phyloP scores from a whole-genome alignment of 2,329 filamentous ascomycete species.

The Drechslera avenae region DNA sequence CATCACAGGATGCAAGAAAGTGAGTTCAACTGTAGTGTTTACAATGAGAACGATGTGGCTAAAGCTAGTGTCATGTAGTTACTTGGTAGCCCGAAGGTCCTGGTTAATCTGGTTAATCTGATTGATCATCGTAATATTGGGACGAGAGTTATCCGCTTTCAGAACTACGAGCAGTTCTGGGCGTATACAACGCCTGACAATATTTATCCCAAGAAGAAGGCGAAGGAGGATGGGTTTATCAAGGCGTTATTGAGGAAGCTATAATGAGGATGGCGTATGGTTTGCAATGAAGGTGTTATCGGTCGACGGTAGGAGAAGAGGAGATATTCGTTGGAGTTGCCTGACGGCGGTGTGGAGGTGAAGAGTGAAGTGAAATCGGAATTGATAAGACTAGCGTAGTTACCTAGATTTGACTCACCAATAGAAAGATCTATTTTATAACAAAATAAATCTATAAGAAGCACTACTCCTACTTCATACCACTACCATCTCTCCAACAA shows the following conservation, averaged over 20 bases:
- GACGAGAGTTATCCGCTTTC: constrained; percentile 19
- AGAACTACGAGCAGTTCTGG: constrained; percentile 11
- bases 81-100: constrained; percentile 15
- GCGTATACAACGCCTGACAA: constrained; percentile 13
- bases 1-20: constrained; percentile 26
- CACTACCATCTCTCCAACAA: no score
- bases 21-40: background rate
- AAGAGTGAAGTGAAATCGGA: no score
- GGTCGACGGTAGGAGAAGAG: no score
- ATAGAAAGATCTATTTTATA: no score
- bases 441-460: no score
- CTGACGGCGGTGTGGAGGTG: no score
- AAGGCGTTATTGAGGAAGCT: constrained; percentile 23
- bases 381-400: no score
- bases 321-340: background rate
- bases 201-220: constrained; percentile 11
- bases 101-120: constrained; percentile 29
- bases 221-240: constrained; percentile 32
- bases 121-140: constrained; percentile 24
- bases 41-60: background rate
- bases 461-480: no score
- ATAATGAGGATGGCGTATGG: background rate
- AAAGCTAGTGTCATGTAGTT: constrained; percentile 3
- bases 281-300: background rate
- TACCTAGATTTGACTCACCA: no score